Evolutionary conservation across 2,329 filamentous ascomycete genomes (phyloP).

Genomic region (Diplocarpon rosae): DNA sequence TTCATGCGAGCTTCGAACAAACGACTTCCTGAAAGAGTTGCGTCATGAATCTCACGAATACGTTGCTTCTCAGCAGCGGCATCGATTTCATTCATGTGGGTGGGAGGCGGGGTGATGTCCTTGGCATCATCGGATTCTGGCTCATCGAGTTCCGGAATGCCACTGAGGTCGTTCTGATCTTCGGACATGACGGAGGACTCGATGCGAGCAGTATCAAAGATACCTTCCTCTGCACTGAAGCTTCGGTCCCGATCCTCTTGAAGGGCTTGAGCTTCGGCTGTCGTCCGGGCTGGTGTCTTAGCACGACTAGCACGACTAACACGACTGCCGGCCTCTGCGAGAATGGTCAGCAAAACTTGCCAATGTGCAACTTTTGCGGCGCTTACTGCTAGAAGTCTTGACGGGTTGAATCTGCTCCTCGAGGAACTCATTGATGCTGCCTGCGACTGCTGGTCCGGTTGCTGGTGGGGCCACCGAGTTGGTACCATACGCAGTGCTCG

Average conservation of each 20-base stretch:
- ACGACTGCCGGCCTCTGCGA: neutral
- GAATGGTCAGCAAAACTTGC: neutral
- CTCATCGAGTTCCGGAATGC: conserved; percentile 9
- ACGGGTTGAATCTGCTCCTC: conserved; percentile 8
- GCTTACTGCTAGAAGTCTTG: conserved; percentile 6
- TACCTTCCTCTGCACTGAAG: conserved; percentile 29
- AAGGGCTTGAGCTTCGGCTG: neutral
- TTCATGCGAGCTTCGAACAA: neutral
- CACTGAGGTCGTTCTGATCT: conserved; percentile 6
- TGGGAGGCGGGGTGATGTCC: neutral
- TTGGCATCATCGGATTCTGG: conserved; percentile 1
- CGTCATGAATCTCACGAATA: neutral
- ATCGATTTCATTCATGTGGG: neutral
- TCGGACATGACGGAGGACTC: conserved; percentile 15
- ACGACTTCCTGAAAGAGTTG: neutral
- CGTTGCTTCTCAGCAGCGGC: neutral
- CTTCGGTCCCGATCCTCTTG: conserved; percentile 14
- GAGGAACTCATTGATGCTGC: conserved; percentile 15
- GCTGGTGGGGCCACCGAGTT: conserved; percentile 15
- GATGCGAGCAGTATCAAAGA: conserved; percentile 29
- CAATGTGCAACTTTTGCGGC: neutral
- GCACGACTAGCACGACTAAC: neutral
- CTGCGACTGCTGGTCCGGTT: conserved; percentile 7
- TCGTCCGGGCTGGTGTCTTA: neutral
- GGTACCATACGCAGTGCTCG: conserved; percentile 24